Base-by-base conservation (phyloP, 139 green algal genomes). In the Chlorella vulgaris region DNA sequence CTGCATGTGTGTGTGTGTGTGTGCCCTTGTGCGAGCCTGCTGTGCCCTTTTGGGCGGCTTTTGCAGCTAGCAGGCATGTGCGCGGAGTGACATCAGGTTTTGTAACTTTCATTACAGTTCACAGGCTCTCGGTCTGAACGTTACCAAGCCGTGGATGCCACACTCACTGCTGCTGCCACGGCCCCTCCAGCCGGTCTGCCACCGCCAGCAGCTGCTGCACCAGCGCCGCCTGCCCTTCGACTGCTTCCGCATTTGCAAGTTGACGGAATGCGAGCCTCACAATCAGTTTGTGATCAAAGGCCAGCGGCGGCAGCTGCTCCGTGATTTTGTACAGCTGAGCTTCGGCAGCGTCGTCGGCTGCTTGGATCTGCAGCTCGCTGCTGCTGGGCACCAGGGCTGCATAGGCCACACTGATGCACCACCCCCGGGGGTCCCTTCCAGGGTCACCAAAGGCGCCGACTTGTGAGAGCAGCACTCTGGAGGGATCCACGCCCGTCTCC, bases 391-490 rank as follows among this genome's bases (percentile, higher is more conserved):
- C 89, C 7, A 98, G 47, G 0, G 92, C 91, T 10, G 88, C 93
- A 81, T 96, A 98, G 0, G 91, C 91, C 21, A 96, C 92, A 0
- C 90, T 93, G 8, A 98, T 81, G 10, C 83, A 91, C 94, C 94
- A 98, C 15, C 94, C 94, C 0, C 94, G 85, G 0, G 94, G 94
- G 75, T 98, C 94, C 0, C 94, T 80, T 0, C 93, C 94, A 1
- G 93, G 90, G 68, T 95, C 91, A 2, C 94, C 94, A 91, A 94
- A 98, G 0, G 92, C 86, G 4, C 93, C 92, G 39, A 97, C 82
- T 87, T 79, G 74, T 15, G 74, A 71, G 10, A 80, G 74, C 74
- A 80, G 55, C 74, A 80, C 74, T 0, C 24, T 5, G 0, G 38
- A 55, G 29, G 74, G 74, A 39, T 80, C 61, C 18, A 98, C 86